A percentile compares a stretch with the other conserved stretches of the same genome.
These are phyloP conservation scores for Colletotrichum camelliae DNA, from an alignment of 2,329 filamentous ascomycete genomes.

Conservation along the genomic window DNA sequence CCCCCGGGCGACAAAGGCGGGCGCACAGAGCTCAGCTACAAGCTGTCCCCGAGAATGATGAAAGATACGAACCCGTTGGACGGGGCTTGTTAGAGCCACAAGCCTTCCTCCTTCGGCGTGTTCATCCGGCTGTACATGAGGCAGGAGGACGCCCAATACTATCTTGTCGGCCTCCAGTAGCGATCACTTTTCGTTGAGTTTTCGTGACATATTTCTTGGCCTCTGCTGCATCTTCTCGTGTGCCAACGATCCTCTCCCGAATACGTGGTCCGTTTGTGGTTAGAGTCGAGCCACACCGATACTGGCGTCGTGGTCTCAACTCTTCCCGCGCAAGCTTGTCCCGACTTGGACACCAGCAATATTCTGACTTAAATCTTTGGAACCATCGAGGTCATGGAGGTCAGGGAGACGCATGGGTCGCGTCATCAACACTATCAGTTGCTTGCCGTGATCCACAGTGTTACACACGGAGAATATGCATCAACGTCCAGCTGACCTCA, in stretches of 20 bases:
- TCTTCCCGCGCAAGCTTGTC: not conserved
- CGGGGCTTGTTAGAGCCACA: not conserved
- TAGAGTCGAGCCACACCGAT: not conserved
- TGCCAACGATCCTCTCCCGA: not conserved
- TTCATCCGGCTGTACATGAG: not conserved
- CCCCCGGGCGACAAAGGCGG: not conserved
- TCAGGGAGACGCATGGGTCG: not conserved
- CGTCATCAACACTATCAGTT: not conserved
- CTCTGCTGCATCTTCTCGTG: not conserved
- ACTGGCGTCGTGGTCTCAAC: not conserved
- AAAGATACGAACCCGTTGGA: not conserved
- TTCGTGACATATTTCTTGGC: not conserved
- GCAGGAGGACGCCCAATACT: not conserved
- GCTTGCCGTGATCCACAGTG: not conserved
- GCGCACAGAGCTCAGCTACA: not conserved
- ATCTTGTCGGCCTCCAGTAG: not conserved
- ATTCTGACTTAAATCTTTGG: not conserved
- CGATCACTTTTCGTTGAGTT: not conserved
- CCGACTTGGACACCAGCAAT: not conserved
- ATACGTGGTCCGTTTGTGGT: not conserved
- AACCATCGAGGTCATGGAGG: not conserved
- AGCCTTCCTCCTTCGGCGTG: not conserved
- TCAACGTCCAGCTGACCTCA: no score
- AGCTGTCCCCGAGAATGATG: no score
- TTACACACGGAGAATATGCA: not conserved